Conservation (phyloP, 2,329 filamentous ascomycete species). For the Talaromyces sp. region DNA sequence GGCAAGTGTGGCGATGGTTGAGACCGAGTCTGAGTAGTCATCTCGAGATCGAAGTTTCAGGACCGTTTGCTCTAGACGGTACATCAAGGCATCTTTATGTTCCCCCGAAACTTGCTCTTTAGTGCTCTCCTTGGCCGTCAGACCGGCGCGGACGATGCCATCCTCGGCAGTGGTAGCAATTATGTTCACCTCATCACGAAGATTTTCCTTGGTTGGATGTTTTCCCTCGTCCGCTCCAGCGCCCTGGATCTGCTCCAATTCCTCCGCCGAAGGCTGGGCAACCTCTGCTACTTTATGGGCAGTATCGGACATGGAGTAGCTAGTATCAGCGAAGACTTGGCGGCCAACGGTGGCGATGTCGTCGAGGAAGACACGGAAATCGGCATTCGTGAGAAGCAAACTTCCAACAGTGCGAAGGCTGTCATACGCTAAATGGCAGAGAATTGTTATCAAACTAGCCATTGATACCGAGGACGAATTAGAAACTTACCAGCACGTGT, state of each 20-base stretch:
- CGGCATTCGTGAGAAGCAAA: constrained; percentile 81
- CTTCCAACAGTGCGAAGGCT: constrained; percentile 79
- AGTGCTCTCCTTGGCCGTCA: constrained; percentile 65
- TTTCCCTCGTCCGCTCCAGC: constrained; percentile 42
- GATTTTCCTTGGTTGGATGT: constrained; percentile 57
- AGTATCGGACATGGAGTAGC: constrained; percentile 70
- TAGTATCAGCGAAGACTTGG: constrained; percentile 83
- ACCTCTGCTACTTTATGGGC: constrained; percentile 70
- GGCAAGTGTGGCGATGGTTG: constrained; percentile 68
- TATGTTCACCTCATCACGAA: constrained; percentile 55
- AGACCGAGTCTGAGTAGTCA: constrained; percentile 84
- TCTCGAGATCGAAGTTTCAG: constrained; percentile 67
- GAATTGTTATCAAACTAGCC: not conserved
- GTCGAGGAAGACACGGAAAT: constrained; percentile 80
- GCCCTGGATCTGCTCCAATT: constrained; percentile 50
- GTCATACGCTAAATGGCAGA: constrained; percentile 58
- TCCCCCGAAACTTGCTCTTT: constrained; percentile 68
- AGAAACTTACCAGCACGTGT: constrained; percentile 57
- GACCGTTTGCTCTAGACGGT: constrained; percentile 73
- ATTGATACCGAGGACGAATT: not conserved
- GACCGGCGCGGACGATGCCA: constrained; percentile 35
- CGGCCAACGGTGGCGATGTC: constrained; percentile 75
- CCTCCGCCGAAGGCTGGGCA: constrained; percentile 63
- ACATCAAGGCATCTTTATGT: constrained; percentile 67
- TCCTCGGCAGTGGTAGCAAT: constrained; percentile 42